A percentile compares a stretch with the other conserved stretches of the same genome.
phyloP scores from a whole-genome alignment of 2,329 filamentous ascomycete species.

The Aspergillus texensis region DNA sequence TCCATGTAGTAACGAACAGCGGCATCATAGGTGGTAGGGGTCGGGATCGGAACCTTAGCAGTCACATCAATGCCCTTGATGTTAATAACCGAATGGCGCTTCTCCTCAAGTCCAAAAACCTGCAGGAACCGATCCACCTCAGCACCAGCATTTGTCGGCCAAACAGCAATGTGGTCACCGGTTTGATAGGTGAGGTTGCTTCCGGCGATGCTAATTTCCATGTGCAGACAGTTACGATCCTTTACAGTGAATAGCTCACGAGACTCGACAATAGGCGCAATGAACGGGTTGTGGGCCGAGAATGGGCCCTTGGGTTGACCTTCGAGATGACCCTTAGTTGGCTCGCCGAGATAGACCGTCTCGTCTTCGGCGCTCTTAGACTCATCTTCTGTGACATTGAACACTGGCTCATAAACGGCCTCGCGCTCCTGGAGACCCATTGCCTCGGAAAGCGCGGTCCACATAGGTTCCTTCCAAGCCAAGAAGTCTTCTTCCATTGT shows the following conservation, averaged over 20 bases:
- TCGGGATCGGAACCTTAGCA: slow-evolving; percentile 96
- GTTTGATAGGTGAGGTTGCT: slow-evolving; percentile 94
- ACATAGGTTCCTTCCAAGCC: slow-evolving; percentile 99
- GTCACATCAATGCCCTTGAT: slow-evolving; percentile 93
- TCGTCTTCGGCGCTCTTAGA: slow-evolving; percentile 73
- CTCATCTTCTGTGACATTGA: slow-evolving; percentile 76
- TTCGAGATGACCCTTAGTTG: slow-evolving; percentile 93
- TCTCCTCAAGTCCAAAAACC: slow-evolving; percentile 73
- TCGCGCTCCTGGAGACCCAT: slow-evolving; percentile 94
- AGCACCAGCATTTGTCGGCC: slow-evolving; percentile 91
- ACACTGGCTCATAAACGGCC: slow-evolving; percentile 91
- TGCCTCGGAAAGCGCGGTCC: slow-evolving; percentile 77
- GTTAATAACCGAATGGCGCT: slow-evolving; percentile 79
- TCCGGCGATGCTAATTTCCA: slow-evolving; percentile 88
- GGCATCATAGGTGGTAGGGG: slow-evolving; percentile 93
- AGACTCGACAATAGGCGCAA: slow-evolving; percentile 91
- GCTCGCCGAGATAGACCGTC: slow-evolving; percentile 91
- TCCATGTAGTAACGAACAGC: slow-evolving; percentile 95
- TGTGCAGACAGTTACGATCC: slow-evolving; percentile 91
- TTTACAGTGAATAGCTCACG: slow-evolving; percentile 85
- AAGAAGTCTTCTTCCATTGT: slow-evolving; percentile 99
- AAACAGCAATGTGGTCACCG: slow-evolving; percentile 94
- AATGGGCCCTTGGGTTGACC: slow-evolving; percentile 82
- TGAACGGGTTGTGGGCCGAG: slow-evolving; percentile 96
- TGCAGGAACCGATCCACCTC: slow-evolving; percentile 90